phyloP scores from a whole-genome alignment of 495 filamentous ascomycete genomes.

The Elaphomyces granulatus region DNA sequence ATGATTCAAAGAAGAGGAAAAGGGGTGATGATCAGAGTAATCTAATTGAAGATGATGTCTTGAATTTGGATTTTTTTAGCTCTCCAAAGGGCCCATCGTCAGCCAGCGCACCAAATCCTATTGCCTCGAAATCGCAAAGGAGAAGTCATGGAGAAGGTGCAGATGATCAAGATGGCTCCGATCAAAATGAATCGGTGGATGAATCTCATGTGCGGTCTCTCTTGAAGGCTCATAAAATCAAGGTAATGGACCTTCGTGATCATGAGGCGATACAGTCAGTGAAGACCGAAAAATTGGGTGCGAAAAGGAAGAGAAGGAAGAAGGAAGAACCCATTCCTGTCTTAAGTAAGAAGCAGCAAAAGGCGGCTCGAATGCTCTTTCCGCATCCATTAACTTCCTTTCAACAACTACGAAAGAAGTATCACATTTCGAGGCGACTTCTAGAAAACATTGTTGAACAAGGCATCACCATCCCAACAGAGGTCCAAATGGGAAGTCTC shows the following conservation, averaged over 20 bases:
- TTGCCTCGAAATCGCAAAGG: slow-evolving; percentile 7
- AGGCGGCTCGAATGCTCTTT: slow-evolving; percentile 41
- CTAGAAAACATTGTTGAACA: slow-evolving; percentile 68
- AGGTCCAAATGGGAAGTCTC: slow-evolving; percentile 79
- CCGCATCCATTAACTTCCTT: slow-evolving; percentile 72
- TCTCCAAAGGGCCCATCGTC: slow-evolving; percentile 11
- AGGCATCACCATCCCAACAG: slow-evolving; percentile 75
- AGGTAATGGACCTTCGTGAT: slow-evolving; percentile 56
- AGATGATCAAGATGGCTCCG: slow-evolving; percentile 11
- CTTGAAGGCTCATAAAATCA: slow-evolving; percentile 74
- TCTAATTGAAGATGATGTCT: slow-evolving; percentile 14
- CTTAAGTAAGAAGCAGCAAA: slow-evolving; percentile 38
- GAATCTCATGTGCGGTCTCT: slow-evolving; percentile 58
- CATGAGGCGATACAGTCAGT: slow-evolving; percentile 22
- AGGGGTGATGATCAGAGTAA: slow-evolving; percentile 14
- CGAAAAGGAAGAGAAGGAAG: slow-evolving; percentile 36
- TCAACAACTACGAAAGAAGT: slow-evolving; percentile 49
- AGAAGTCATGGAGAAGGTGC: slow-evolving; percentile 7
- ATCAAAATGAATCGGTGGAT: slow-evolving; percentile 13
- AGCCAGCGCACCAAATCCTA: neutral
- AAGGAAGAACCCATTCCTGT: slow-evolving; percentile 28
- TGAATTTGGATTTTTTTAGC: slow-evolving; percentile 28
- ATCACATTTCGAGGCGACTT: slow-evolving; percentile 54
- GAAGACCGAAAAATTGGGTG: slow-evolving; percentile 8
- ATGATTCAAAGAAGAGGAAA: slow-evolving; percentile 28